These are phyloP conservation scores for Kluyveromyces wickerhamii DNA, from an alignment of 805 yeast genomes.

Conservation along the genomic window DNA sequence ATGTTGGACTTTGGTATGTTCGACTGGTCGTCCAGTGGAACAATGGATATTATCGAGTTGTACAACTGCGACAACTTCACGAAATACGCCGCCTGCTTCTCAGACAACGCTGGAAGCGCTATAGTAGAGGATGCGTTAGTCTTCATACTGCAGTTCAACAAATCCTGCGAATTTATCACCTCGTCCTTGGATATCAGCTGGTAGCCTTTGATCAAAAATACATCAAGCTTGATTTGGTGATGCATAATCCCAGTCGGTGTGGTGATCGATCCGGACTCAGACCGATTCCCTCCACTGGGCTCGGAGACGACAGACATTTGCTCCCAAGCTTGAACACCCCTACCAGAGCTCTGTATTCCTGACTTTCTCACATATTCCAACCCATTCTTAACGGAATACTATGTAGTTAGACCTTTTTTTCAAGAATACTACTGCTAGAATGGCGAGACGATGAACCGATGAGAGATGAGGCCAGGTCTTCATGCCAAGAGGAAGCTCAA, in stretches of 20 bases:
- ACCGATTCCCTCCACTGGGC: no score
- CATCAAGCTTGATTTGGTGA: constrained; percentile 22
- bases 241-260: constrained; percentile 13
- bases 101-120: constrained; percentile 1
- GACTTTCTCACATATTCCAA: no score
- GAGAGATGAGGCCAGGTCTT: no score
- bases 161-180: constrained; percentile 1
- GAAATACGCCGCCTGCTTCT: constrained; percentile 13
- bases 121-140: constrained; percentile 7
- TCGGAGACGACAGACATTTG: no score
- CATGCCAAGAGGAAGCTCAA: no score
- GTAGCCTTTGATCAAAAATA: constrained; percentile 22
- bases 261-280: no score
- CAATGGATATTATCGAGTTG: constrained; percentile 20
- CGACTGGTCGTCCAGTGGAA: constrained; percentile 23
- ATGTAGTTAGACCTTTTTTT: no score
- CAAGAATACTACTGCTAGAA: no score
- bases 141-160: constrained; percentile 6
- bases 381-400: no score
- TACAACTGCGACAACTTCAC: constrained; percentile 23
- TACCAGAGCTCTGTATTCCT: no score
- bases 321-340: no score
- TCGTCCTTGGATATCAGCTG: constrained; percentile 16
- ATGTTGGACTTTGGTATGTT: constrained; percentile 29
- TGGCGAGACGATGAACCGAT: no score